Evolutionary conservation across 768 basidiomycete species (phyloP).

Genomic region (Lactifluus rugatus): DNA sequence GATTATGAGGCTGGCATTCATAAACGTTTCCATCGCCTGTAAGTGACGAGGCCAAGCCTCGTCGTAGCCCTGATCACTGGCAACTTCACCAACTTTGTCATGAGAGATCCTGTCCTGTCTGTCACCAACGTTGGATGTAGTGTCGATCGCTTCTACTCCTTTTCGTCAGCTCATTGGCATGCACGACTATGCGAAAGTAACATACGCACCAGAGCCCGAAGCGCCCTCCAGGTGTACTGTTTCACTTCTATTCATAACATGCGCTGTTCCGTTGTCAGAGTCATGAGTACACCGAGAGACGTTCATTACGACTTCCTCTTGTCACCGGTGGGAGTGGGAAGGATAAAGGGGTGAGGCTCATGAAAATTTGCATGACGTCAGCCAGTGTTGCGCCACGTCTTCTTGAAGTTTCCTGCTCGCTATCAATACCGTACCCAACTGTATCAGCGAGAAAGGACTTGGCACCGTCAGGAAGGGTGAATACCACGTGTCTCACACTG

Average conservation of each 20-base stretch:
- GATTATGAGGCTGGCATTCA: background rate
- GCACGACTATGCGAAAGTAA: background rate
- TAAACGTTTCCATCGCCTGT: background rate
- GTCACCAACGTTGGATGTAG: background rate
- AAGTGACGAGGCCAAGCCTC: background rate
- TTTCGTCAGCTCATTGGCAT: background rate
- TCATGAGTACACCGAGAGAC: background rate
- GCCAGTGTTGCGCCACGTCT: too few relatives aligned
- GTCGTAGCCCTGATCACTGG: too few relatives aligned
- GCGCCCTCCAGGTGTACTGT: background rate
- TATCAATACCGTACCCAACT: too few relatives aligned
- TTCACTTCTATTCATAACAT: background rate
- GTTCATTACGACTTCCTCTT: background rate
- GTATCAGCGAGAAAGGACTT: too few relatives aligned
- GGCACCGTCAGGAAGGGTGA: too few relatives aligned
- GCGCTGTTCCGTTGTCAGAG: background rate
- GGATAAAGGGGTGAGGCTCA: too few relatives aligned
- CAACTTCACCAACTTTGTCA: too few relatives aligned
- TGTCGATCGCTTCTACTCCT: background rate
- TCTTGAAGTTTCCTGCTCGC: too few relatives aligned
- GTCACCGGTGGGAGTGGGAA: too few relatives aligned
- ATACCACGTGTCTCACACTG: too few relatives aligned
- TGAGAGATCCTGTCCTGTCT: background rate
- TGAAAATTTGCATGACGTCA: too few relatives aligned
- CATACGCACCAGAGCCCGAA: background rate